phyloP scores from a whole-genome alignment of 164 flowering plant species.

The Macadamia tetraphylla region DNA sequence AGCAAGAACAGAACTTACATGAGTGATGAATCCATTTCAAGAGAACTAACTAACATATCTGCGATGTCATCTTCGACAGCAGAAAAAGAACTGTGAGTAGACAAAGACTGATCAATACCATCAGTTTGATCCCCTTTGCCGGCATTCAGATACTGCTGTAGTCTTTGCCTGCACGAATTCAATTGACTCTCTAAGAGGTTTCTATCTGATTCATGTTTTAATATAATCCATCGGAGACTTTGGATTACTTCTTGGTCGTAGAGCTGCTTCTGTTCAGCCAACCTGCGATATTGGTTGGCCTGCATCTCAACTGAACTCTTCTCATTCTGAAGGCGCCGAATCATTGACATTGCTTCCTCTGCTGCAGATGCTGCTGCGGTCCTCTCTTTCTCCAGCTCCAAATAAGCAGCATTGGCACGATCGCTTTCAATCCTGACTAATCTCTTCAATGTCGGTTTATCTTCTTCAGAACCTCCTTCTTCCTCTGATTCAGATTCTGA shows the following conservation, averaged over 20 bases:
- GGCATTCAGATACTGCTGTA: slow-evolving; percentile 16
- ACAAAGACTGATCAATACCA: neutral
- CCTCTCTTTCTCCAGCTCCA: slow-evolving; percentile 74
- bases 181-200: slow-evolving; percentile 32
- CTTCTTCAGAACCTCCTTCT: slow-evolving; percentile 17
- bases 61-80: slow-evolving; percentile 8
- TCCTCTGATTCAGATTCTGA: neutral
- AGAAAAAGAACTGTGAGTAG: neutral
- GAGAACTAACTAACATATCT: slow-evolving; percentile 12
- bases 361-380: slow-evolving; percentile 66
- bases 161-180: slow-evolving; percentile 27
- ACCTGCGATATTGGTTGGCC: slow-evolving; percentile 37
- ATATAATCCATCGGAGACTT: slow-evolving; percentile 39
- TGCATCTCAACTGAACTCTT: slow-evolving; percentile 46
- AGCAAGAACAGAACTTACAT: slow-evolving; percentile 8
- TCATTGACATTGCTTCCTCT: slow-evolving; percentile 71
- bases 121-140: slow-evolving; percentile 25
- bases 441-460: slow-evolving; percentile 36
- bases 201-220: slow-evolving; percentile 41
- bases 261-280: slow-evolving; percentile 53
- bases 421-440: slow-evolving; percentile 40
- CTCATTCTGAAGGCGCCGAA: slow-evolving; percentile 59
- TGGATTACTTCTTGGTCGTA: slow-evolving; percentile 49
- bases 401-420: slow-evolving; percentile 28
- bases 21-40: slow-evolving; percentile 12